Base-by-base conservation (phyloP, 495 filamentous ascomycete species). In the Polyplosphaeria fusca region DNA sequence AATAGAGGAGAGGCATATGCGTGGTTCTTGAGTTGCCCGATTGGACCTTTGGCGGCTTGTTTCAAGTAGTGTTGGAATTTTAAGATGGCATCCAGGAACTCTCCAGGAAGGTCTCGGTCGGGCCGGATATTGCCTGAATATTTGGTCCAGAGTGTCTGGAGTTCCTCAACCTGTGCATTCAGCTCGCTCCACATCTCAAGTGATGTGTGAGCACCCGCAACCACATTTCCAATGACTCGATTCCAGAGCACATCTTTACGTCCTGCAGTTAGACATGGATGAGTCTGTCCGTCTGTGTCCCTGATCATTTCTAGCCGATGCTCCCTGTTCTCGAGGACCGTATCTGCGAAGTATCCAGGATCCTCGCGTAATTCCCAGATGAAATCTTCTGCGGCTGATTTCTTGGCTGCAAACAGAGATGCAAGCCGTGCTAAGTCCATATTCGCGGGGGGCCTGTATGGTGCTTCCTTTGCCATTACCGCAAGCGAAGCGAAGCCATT, bases 291-390 rank as follows among this genome's bases (percentile, higher is more conserved):
- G 20, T 63, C 35, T 0, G 26, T 42, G 48, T 76, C 74, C 3
- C 44, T 60, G 1, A 79, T 2, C 16, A 64, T 35, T 30, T 78
- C 73, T 5, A 64, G 47, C 3, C 71, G 62, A 62, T 82, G 78
- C 14, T 81, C 78, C 23, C 55, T 62, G 9, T 42, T 48, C 0
- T 77, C 69, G 4, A 45, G 49, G 0, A 80, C 2, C 13, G 52
- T 25, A 4, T 68, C 64, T 3, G 60, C 60, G 41, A 83, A 82
- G 55, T 81, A 84, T 4, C 51, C 68, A 0, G 81, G 79, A 60
- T 84, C 78, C 47, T 82, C 79, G n/a, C 81, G 71, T 32, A 83
- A 60, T 1, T 70, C 54, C 74, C 74, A 78, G 4, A 83, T 30
- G 47, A 79, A 76, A 52, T 83, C 79, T 43, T 77, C 71, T 2